Percentiles rank a stretch among this genome's conserved stretches.
Evolutionary conservation across 306 rosid species (phyloP).

Genomic region (Lagenaria siceraria): DNA sequence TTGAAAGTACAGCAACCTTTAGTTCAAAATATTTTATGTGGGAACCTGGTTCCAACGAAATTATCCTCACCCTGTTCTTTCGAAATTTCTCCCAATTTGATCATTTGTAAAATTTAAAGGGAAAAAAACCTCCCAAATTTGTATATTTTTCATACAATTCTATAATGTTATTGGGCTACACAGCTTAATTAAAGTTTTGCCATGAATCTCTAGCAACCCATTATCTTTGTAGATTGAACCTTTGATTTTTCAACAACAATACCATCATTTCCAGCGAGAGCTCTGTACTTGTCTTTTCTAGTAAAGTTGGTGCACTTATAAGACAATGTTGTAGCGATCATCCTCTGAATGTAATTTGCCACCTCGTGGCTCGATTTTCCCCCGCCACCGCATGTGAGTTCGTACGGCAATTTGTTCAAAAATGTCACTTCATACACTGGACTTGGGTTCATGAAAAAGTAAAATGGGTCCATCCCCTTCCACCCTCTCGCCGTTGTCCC

Average conservation of each 20-base stretch:
- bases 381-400: slow-evolving; percentile 34
- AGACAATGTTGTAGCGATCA: slow-evolving; percentile 51
- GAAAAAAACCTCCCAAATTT: background rate
- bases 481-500: slow-evolving; percentile 83
- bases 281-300: slow-evolving; percentile 62
- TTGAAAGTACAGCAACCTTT: too few species aligned
- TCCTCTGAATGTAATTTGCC: slow-evolving; percentile 74
- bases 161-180: background rate
- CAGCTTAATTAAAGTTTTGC: background rate
- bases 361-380: slow-evolving; percentile 74
- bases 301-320: slow-evolving; percentile 76
- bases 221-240: slow-evolving; percentile 26
- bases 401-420: slow-evolving; percentile 48
- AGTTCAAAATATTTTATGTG: too few species aligned
- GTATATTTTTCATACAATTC: background rate
- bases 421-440: slow-evolving; percentile 71
- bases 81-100: background rate
- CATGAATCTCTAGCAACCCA: slow-evolving; percentile 38
- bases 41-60: too few species aligned
- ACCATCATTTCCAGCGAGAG: slow-evolving; percentile 90
- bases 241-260: slow-evolving; percentile 30
- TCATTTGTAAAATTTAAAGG: too few species aligned
- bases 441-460: slow-evolving; percentile 87
- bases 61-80: too few species aligned
- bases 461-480: slow-evolving; percentile 91